Percentiles rank a stretch among this genome's conserved stretches.
phyloP scores from a whole-genome alignment of 1,284 basidiomycete species.

The Polyporus tsugae region DNA sequence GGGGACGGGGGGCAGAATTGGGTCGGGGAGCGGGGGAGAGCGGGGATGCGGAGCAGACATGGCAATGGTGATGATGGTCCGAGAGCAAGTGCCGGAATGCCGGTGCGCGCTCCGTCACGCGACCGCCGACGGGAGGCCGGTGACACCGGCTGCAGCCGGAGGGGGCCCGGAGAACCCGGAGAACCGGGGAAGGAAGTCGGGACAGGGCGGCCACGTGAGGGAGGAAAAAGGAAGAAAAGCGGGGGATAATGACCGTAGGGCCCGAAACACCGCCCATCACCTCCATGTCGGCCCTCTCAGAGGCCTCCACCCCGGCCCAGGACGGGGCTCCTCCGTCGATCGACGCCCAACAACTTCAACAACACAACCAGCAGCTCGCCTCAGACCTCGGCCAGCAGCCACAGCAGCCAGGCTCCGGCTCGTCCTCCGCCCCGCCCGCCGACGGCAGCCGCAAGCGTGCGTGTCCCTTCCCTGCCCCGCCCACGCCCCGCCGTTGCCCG shows the following conservation, averaged over 20 bases:
- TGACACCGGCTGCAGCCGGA: conserved; percentile 15
- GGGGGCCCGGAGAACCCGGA: conserved; percentile 11
- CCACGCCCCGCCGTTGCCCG: conserved; percentile 25
- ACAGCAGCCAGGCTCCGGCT: conserved; percentile 38
- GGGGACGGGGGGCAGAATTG: conserved; percentile 45
- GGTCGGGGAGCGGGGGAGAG: conserved; percentile 20
- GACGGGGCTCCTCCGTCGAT: conserved; percentile 61
- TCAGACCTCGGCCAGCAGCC: conserved; percentile 50
- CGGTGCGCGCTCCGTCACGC: conserved; percentile 11
- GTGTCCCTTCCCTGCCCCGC: conserved; percentile 24
- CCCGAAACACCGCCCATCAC: conserved; percentile 61
- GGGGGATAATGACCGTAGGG: conserved; percentile 66
- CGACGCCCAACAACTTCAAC: conserved; percentile 68
- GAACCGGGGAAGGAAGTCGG: conserved; percentile 14
- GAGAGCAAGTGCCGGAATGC: conserved; percentile 19
- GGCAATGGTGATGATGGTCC: conserved; percentile 13
- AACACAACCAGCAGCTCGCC: conserved; percentile 51
- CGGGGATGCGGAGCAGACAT: conserved; percentile 32
- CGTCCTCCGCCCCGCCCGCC: conserved; percentile 32
- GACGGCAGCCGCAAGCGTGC: conserved; percentile 58
- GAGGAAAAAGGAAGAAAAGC: conserved; percentile 22
- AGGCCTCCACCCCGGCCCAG: conserved; percentile 67
- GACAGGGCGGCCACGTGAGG: conserved; percentile 27
- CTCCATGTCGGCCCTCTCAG: conserved; percentile 75
- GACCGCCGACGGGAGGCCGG: neutral